Evolutionary conservation across 495 filamentous ascomycete species (phyloP).

Genomic region (Xylaria cubensis): DNA sequence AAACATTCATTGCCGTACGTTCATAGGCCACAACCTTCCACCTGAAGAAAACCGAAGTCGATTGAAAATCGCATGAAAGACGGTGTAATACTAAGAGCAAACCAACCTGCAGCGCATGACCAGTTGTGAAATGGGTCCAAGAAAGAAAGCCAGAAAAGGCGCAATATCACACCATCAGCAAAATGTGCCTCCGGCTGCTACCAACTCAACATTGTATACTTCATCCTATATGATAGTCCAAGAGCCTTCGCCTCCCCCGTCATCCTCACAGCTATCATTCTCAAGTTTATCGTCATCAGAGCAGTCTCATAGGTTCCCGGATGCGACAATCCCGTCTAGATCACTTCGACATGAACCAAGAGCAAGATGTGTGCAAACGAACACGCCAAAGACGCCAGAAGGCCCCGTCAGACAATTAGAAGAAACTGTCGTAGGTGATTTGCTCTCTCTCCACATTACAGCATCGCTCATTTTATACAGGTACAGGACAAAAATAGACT

Average conservation of each 20-base stretch:
- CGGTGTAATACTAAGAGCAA: not conserved
- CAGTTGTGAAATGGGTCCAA: not conserved
- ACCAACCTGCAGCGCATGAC: not conserved
- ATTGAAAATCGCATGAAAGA: not conserved
- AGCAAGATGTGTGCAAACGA: not conserved
- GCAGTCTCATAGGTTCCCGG: not conserved
- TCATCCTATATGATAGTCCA: constrained; percentile 13
- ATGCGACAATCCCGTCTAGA: too few species aligned
- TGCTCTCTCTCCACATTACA: too few species aligned
- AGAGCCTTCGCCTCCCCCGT: constrained; percentile 7
- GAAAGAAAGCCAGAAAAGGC: not conserved
- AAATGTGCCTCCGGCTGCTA: not conserved
- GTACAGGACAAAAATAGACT: not conserved
- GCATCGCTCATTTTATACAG: not conserved
- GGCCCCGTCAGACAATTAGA: not conserved
- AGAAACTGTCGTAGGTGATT: not conserved
- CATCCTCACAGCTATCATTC: not conserved
- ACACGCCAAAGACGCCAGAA: not conserved
- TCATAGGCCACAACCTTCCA: not conserved
- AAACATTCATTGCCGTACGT: not conserved
- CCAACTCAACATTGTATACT: not conserved
- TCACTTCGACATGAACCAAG: not conserved
- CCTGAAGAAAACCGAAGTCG: not conserved
- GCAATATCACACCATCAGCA: not conserved
- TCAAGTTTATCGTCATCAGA: not conserved